phyloP scores from a whole-genome alignment of 306 rosid genomes.

The Lablab purpureus region DNA sequence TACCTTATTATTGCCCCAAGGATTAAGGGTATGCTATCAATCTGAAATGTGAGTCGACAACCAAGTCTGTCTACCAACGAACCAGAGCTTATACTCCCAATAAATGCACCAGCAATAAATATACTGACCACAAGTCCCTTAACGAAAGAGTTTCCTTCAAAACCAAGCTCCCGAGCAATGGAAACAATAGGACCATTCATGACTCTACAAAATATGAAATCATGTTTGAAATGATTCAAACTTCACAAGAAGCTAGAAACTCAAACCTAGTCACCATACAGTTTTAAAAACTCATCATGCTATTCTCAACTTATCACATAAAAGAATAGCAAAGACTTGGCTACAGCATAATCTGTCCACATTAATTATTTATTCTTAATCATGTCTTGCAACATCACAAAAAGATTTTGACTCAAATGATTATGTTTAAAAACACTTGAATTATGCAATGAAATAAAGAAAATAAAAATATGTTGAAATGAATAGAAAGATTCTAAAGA shows the following conservation, averaged over 20 bases:
- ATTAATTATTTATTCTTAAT: constrained; percentile 16
- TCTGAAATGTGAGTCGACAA: constrained; percentile 80
- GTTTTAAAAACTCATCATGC: constrained; percentile 1
- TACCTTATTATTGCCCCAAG: constrained; percentile 85
- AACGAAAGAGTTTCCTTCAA: constrained; percentile 76
- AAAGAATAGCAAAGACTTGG: background rate
- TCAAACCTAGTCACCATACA: background rate
- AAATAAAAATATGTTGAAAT: no score
- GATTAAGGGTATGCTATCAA: constrained; percentile 78
- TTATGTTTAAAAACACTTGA: no score
- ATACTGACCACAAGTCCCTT: constrained; percentile 95
- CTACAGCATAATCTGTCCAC: constrained; percentile 4
- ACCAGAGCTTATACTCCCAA: constrained; percentile 81
- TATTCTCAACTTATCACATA: background rate
- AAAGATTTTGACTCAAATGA: background rate
- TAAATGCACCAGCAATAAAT: constrained; percentile 86
- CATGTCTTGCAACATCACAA: background rate
- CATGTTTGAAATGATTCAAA: constrained; percentile 21
- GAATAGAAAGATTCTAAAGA: no score
- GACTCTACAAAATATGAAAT: constrained; percentile 62
- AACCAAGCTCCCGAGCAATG: constrained; percentile 85
- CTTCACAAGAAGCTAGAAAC: constrained; percentile 9
- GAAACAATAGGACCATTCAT: constrained; percentile 92
- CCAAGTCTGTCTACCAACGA: constrained; percentile 85
- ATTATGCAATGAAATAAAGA: no score